These are phyloP conservation scores for Cordyceps fumosorosea DNA, from an alignment of 2,329 filamentous ascomycete species.

Conservation along the genomic window DNA sequence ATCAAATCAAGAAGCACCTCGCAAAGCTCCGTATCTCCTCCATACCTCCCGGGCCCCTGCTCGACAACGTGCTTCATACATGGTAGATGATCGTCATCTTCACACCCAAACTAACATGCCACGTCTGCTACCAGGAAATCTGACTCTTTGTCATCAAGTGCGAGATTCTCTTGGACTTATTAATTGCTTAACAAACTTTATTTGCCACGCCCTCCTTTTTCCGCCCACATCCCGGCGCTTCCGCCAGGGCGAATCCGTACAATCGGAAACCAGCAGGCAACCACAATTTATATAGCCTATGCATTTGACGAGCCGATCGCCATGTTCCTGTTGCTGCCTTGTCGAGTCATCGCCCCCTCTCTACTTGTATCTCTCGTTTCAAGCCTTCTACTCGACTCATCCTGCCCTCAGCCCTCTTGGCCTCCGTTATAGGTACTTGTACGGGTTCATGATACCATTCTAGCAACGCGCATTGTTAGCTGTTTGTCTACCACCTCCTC, in stretches of 20 bases:
- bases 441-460: conserved; percentile 99
- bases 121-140: not conserved
- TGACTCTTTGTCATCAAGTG: not conserved
- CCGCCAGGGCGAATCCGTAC: conserved; percentile 1
- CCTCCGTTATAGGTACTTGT: conserved; percentile 71
- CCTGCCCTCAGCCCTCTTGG: not conserved
- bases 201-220: conserved; percentile 1
- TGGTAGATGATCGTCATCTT: not conserved
- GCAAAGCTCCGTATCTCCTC: too few relatives aligned
- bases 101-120: not conserved
- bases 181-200: not conserved
- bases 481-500: not conserved
- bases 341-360: not conserved
- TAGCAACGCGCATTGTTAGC: conserved; percentile 30
- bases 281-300: not conserved
- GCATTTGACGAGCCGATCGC: not conserved
- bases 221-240: not conserved
- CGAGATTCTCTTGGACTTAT: not conserved
- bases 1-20: too few relatives aligned
- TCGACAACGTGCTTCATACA: not conserved
- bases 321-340: not conserved
- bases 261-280: not conserved
- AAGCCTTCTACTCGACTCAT: not conserved
- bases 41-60: not conserved
- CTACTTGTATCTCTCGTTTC: not conserved